Evolutionary conservation across 2,329 filamentous ascomycete species (phyloP).

Genomic region (Xylaria sp.): DNA sequence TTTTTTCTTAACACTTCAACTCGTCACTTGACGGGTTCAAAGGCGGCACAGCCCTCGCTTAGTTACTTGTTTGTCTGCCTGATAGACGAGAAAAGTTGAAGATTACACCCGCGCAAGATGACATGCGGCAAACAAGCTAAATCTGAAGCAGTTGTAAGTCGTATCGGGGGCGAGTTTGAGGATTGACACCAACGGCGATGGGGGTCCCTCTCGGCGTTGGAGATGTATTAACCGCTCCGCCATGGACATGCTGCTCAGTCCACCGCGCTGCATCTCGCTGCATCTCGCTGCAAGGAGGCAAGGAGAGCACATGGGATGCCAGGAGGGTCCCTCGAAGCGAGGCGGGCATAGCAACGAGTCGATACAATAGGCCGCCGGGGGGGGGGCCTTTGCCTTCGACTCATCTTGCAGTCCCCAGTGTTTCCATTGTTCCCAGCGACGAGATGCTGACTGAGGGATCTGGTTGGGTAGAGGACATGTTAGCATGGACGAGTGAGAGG

Average conservation of each 20-base stretch:
- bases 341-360: constrained; percentile 19
- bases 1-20: constrained; percentile 22
- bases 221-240: constrained; percentile 27
- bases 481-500: constrained; percentile 34
- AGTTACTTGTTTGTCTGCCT: not conserved
- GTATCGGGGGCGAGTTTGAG: constrained; percentile 37
- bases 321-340: constrained; percentile 25
- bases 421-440: constrained; percentile 18
- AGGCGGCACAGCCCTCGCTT: constrained; percentile 15
- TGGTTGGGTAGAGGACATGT: constrained; percentile 41
- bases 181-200: constrained; percentile 31
- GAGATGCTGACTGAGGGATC: constrained; percentile 30
- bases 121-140: not conserved
- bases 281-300: constrained; percentile 21
- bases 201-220: constrained; percentile 29
- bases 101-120: constrained; percentile 8
- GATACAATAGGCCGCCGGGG: constrained; percentile 8
- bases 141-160: constrained; percentile 10
- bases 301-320: constrained; percentile 21
- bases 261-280: not conserved
- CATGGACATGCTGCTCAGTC: constrained; percentile 14
- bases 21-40: constrained; percentile 38
- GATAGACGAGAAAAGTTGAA: not conserved
- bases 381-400: constrained; percentile 9
- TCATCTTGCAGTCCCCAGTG: constrained; percentile 32